Evolutionary conservation across 768 basidiomycete genomes (phyloP), one percentile per base, ranked within the genome.

Genomic region (Pholiota microspora): DNA sequence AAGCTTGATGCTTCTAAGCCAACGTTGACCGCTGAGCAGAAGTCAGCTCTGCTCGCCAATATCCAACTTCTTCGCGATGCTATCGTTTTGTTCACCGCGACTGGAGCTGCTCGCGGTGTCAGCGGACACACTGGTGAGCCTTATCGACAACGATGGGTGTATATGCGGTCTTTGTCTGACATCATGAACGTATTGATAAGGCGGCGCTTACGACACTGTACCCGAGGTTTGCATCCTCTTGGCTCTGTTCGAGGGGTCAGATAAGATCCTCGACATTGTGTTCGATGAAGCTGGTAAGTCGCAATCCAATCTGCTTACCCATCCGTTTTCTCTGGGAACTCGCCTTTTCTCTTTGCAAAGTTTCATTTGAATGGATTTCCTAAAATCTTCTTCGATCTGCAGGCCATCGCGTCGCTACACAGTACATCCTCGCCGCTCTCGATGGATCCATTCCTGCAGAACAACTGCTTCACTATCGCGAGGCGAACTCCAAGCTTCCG

Each of bases 321-420:
- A 24, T 47, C 56, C 42, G 4, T 42, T 35, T 13, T 35, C 29
- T 31, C 29, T 31, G 29, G 6, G 29, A 12, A 31, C 12, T 31
- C 12, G 29, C n/a, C n/a, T 31, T 31, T 6, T 31, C 29, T 31
- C 29, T 6, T 31, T 31, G 6, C 29, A 31, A 12, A 31, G 29
- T n/a, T n/a, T n/a, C n/a, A n/a, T n/a, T n/a, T n/a, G n/a, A n/a
- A n/a, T n/a, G n/a, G n/a, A n/a, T n/a, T n/a, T n/a, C n/a, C n/a
- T 36, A 36, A 36, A 7, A 36, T 21, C 16, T 42, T 18, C 21
- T 6, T 42, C 47, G 29, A 5, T 12, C 34, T 29, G 2, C n/a
- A 88, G 92, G 92, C 28, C 92, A 94, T 64, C 88, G 92, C 64
- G 92, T 94, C 54, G 92, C 92, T 1, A 93, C 91, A 0, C 92